Evolutionary conservation across 202 grass and related monocot genomes (phyloP), one percentile per base, ranked within the genome.

Genomic region (Cymbopogon flexuosus): DNA sequence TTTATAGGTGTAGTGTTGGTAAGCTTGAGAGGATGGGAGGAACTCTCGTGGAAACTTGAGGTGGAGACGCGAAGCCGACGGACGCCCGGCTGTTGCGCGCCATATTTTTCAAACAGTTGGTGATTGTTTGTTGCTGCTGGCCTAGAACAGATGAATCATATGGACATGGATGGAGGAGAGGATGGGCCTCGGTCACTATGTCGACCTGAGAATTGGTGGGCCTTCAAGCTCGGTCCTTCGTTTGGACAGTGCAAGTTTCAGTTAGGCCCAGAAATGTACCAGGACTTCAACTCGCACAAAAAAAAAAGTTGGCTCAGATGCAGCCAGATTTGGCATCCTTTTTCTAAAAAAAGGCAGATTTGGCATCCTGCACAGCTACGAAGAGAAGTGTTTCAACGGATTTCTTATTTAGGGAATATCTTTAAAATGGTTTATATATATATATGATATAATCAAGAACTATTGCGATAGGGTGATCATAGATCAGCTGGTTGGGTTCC

Each of bases 11-110:
- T 39, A 1, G 6, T 70, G 18, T 12, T 51, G 12, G 30, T 11
- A 22, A 66, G 62, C 1, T 18, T 36, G 24, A 47, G 73, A 56
- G 69, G 75, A 33, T 5, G 51, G 10, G 69, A 86, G 70, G 54
- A 65, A 76, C 29, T 47, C 29, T 14, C 33, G 72, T 31, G 33
- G n/a, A 33, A 39, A n/a, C 14, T 46, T 15, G 31, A 51, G 81
- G 81, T 24, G 75, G 31, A 33, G 82, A 84, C 8, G 13, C 31
- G 0, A 18, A 6, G 15, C 61, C 1, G 33, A 52, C 58, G 70
- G 86, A 0, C 70, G n/a, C n/a, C 70, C 87, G 71, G 54, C 2
- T 45, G 29, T 68, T 80, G 70, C 62, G 84, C 35, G 87, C 77
- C 56, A 81, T 40, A n/a, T 40, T 81, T 84, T 80, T 68, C 47